These are phyloP conservation scores for Achaetomiella virescens DNA, from an alignment of 495 filamentous ascomycete genomes.

Conservation along the genomic window DNA sequence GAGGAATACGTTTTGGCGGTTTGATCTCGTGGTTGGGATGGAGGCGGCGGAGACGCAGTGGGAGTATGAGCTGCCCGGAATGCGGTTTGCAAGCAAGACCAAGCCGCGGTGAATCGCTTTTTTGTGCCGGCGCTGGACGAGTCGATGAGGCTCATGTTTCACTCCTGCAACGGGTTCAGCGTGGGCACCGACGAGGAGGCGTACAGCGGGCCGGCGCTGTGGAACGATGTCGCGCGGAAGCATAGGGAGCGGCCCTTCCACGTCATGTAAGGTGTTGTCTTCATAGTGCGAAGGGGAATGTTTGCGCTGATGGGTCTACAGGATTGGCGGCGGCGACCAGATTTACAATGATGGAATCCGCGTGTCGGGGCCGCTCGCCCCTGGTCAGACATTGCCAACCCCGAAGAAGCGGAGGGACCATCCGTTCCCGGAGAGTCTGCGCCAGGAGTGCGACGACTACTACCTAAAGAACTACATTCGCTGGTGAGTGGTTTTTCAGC, in stretches of 20 bases:
- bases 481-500: slow-evolving; percentile 44
- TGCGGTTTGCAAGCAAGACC: slow-evolving; percentile 40
- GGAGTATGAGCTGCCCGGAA: slow-evolving; percentile 51
- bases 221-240: slow-evolving; percentile 81
- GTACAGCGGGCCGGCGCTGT: slow-evolving; percentile 75
- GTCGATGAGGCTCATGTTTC: slow-evolving; percentile 93
- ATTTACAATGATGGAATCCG: slow-evolving; percentile 92
- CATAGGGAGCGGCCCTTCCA: slow-evolving; percentile 73
- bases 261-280: slow-evolving; percentile 51
- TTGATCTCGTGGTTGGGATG: slow-evolving; percentile 56
- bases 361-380: slow-evolving; percentile 68
- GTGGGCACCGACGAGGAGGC: slow-evolving; percentile 83
- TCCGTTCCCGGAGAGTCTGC: slow-evolving; percentile 66
- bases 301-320: not conserved
- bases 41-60: slow-evolving; percentile 49
- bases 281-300: not conserved
- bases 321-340: slow-evolving; percentile 89
- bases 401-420: slow-evolving; percentile 72
- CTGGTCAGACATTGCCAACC: slow-evolving; percentile 80
- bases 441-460: slow-evolving; percentile 75
- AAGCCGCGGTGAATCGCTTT: slow-evolving; percentile 53
- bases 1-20: slow-evolving; percentile 75
- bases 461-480: slow-evolving; percentile 84
- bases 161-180: slow-evolving; percentile 94
- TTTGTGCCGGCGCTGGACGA: slow-evolving; percentile 69